Base-by-base conservation (phyloP, 2,329 filamentous ascomycete species). In the Ceratocystiopsis minuta region DNA sequence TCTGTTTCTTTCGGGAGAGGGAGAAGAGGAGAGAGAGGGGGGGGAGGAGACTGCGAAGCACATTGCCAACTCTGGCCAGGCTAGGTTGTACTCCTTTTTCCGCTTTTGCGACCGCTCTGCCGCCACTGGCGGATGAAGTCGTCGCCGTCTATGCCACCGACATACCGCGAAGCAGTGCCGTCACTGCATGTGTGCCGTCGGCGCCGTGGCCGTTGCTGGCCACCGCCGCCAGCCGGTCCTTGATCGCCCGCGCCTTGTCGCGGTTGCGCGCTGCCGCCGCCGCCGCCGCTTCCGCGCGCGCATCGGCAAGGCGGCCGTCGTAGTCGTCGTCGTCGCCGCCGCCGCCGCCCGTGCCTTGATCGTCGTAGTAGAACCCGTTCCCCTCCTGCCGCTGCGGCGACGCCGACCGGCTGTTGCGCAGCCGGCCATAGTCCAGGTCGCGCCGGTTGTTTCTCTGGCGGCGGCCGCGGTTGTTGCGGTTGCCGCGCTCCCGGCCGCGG, bases 341-440 rank as follows among this genome's bases (percentile, higher is more conserved):
- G 51, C 28, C 12, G 35, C 16, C 17, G n/a, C n/a, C n/a, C n/a
- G 28, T 13, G n/a, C 33, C 33, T 6, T 16, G 17, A 49, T 52
- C 39, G 49, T 49, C 37, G 17, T 49, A 51, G 20, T 68, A 64
- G 16, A 57, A 60, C 40, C 67, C 63, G 15, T 56, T 49, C 41
- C 67, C 63, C 15, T 56, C 50, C 38, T 63, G 59, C 16, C 66
- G 60, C 15, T 50, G 50, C 0, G 71, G 71, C 12, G 70, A 75
- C 12, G 66, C 67, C 6, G 71, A 75, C 14, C 70, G 62, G 24
- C 24, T 28, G 36, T 64, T 62, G 36, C 67, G 59, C 49, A 47
- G 20, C 56, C 57, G 39, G 49, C 45, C 39, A 52, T 51, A 18
- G 46, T 46, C 34, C 50, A 47, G 38, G 53, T 57, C 32, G 50